Conservation (phyloP, 257 asterid genomes). For the Plectranthus barbatus region DNA sequence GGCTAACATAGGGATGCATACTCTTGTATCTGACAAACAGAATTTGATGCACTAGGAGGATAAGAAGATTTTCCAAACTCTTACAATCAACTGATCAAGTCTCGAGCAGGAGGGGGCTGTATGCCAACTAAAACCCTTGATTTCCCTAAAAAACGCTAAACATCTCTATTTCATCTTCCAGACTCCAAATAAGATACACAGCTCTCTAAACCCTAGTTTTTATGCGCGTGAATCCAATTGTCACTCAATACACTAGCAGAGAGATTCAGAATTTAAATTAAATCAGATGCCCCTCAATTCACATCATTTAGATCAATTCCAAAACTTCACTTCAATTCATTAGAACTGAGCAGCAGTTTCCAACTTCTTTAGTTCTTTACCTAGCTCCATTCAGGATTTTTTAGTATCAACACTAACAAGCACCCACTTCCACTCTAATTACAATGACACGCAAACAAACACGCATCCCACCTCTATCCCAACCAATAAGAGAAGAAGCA, state of each 20-base stretch:
- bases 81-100: too few relatives aligned
- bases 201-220: neutral
- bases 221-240: too few relatives aligned
- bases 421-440: neutral
- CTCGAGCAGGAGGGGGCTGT: too few relatives aligned
- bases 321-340: neutral
- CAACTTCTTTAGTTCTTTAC: neutral
- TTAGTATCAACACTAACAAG: neutral
- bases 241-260: too few relatives aligned
- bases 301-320: neutral
- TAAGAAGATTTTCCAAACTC: too few relatives aligned
- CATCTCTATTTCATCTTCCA: neutral
- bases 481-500: too few relatives aligned
- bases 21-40: too few relatives aligned
- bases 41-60: too few relatives aligned
- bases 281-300: neutral
- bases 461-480: too few relatives aligned
- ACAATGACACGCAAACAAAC: constrained; percentile 17
- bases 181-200: neutral
- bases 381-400: neutral
- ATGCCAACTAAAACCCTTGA: too few relatives aligned
- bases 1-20: too few relatives aligned
- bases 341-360: neutral
- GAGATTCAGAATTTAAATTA: neutral
- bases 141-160: too few relatives aligned